Evolutionary conservation across 1,284 basidiomycete species (phyloP), one percentile per base, ranked within the genome.

Genomic region (Caloboletus inedulis): DNA sequence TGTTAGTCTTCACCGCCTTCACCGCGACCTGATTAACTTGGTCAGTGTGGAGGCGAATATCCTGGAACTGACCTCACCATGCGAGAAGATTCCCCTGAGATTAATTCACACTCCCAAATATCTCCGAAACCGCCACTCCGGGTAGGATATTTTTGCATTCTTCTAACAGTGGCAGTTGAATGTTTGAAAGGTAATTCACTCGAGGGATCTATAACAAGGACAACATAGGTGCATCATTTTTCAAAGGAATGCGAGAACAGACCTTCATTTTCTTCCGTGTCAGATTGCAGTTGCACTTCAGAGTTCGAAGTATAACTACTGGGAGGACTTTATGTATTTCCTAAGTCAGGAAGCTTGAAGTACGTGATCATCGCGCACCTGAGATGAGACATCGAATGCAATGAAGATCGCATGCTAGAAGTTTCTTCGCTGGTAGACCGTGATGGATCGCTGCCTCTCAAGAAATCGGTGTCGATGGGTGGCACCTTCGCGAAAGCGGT

Each of bases 71-170:
- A 36, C 25, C 42, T 13, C 36, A 65, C 66, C 45, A 40, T 35
- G 5, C 41, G 52, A 39, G 36, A 25, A 5, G 47, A 46, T 23
- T 29, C 35, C 19, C 27, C 52, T 9, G 41, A 54, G 14, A 55
- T 35, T 19, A 65, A 47, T 8, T 64, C 55, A 7, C 63, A 68
- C 40, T 65, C 47, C 66, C 63, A 69, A 9, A 69, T 35, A 50
- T 69, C 65, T 33, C 53, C 63, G 16, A 53, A 69, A n/a, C 6
- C 36, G 7, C 63, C 63, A 19, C 18, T 21, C 0, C 8, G 34
- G 4, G 31, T 49, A 27, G 66, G 25, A 37, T 47, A 68, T 12
- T 0, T 3, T 12, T 18, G 3, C 34, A 19, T 64, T 44, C 55
- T 62, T 34, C 23, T 54, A 13, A 69, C 21, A 16, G 5, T 41